Evolutionary conservation across 2,329 filamentous ascomycete species (phyloP).

Genomic region (Botrytis galanthina): DNA sequence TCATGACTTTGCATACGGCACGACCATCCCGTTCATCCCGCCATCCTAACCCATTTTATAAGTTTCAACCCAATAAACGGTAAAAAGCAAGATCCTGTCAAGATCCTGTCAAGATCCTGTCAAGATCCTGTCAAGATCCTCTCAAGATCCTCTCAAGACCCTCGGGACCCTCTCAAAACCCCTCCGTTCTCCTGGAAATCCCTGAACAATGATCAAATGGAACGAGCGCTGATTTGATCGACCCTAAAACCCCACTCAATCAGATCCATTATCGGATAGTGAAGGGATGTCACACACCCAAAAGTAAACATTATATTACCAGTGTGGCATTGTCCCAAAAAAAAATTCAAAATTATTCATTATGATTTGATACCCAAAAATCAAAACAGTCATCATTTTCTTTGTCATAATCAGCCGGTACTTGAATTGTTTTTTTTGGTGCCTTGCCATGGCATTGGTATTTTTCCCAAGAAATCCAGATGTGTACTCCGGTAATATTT

Average conservation of each 20-base stretch:
- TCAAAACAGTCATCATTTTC: not conserved
- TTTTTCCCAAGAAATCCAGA: not conserved
- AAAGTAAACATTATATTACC: not conserved
- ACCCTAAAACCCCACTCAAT: not conserved
- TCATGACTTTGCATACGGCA: not conserved
- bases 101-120: not conserved
- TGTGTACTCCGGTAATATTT: not conserved
- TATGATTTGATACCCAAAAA: conserved; percentile 6
- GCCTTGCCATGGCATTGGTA: conserved; percentile 10
- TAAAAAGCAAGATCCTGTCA: conserved; percentile 1
- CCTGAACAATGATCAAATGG: not conserved
- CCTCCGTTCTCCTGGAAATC: not conserved
- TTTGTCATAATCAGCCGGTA: conserved; percentile 3
- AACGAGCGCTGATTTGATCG: conserved; percentile 15
- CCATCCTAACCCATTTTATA: not conserved
- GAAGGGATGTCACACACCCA: not conserved
- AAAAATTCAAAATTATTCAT: not conserved
- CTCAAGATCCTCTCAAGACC: not conserved
- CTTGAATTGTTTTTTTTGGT: not conserved
- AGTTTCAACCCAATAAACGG: not conserved
- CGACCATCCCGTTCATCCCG: not conserved
- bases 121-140: not conserved
- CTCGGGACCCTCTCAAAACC: not conserved
- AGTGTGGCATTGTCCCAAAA: not conserved
- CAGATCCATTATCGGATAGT: not conserved